A percentile compares a stretch with the other conserved stretches of the same genome.
These are phyloP conservation scores for Cyclotella distinguenda DNA, from an alignment of 108 stramenopile genomes.

Conservation along the genomic window DNA sequence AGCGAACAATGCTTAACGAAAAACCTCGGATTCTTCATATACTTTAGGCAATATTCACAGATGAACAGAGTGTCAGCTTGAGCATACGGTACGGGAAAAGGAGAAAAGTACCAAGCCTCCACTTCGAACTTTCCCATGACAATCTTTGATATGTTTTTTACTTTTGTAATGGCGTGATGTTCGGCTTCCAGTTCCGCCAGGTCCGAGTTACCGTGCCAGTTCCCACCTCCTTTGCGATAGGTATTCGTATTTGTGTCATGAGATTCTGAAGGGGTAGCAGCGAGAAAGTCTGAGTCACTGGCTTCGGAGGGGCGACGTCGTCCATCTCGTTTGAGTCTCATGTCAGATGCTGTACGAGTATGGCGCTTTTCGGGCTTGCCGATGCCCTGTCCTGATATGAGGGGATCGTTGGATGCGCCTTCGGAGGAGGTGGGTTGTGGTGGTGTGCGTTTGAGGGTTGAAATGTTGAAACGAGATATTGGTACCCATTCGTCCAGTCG, in stretches of 20 bases:
- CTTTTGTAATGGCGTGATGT: constrained; percentile 99
- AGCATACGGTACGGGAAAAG: constrained; percentile 89
- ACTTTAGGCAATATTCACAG: constrained; percentile 97
- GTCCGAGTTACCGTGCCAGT: constrained; percentile 76
- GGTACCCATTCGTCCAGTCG: constrained; percentile 89
- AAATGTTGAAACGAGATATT: constrained; percentile 59
- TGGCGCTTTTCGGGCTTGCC: constrained; percentile 8
- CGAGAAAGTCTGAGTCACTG: neutral
- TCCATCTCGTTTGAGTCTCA: constrained; percentile 13
- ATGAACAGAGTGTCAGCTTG: constrained; percentile 84
- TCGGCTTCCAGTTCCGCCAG: constrained; percentile 83
- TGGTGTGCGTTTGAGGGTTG: constrained; percentile 47
- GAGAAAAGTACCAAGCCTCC: constrained; percentile 98
- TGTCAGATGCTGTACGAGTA: constrained; percentile 5
- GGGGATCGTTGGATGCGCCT: neutral
- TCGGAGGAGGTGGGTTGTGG: neutral
- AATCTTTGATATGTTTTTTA: constrained; percentile 97
- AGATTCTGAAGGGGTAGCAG: constrained; percentile 1
- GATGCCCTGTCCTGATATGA: neutral
- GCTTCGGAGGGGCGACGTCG: constrained; percentile 12
- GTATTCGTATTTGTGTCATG: neutral
- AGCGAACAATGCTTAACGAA: constrained; percentile 72
- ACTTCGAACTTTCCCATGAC: constrained; percentile 75
- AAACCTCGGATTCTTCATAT: constrained; percentile 78
- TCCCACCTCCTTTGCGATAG: constrained; percentile 55